Percentiles rank a stretch among this genome's conserved stretches.
phyloP scores from a whole-genome alignment of 2,329 filamentous ascomycete genomes.

The Westerdykella aurantiaca region DNA sequence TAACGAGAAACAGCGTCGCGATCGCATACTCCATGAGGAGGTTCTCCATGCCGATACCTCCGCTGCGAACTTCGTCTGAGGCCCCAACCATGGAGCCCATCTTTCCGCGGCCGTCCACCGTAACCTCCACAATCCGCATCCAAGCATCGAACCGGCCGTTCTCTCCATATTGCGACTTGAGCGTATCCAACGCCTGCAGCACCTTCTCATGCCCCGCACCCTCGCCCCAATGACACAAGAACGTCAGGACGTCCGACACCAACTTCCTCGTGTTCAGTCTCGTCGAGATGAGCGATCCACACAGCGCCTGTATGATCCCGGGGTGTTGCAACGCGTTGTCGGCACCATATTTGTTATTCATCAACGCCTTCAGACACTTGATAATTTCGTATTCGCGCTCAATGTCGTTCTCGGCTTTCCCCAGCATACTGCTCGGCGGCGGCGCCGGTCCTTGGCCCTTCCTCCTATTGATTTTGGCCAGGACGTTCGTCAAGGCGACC shows the following conservation, averaged over 20 bases:
- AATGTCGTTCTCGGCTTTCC: constrained; percentile 65
- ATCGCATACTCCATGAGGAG: constrained; percentile 98
- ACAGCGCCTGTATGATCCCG: constrained; percentile 81
- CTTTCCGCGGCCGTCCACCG: constrained; percentile 92
- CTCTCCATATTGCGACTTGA: constrained; percentile 82
- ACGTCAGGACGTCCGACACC: constrained; percentile 93
- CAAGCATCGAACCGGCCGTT: constrained; percentile 95
- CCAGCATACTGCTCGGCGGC: constrained; percentile 47
- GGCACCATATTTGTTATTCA: constrained; percentile 99
- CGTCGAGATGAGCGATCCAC: constrained; percentile 79
- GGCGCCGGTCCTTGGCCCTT: constrained; percentile 67
- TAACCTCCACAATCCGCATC: constrained; percentile 98
- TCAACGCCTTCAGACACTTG: constrained; percentile 92
- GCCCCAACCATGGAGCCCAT: constrained; percentile 97
- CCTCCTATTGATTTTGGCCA: constrained; percentile 88
- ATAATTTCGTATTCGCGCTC: constrained; percentile 95
- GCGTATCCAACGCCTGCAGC: constrained; percentile 83
- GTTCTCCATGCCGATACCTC: constrained; percentile 98
- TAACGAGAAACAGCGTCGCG: constrained; percentile 88
- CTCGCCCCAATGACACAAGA: constrained; percentile 89
- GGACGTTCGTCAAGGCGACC: constrained; percentile 87
- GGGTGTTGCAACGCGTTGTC: constrained; percentile 90
- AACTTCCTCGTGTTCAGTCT: constrained; percentile 88
- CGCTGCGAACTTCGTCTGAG: constrained; percentile 90
- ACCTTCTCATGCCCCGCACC: constrained; percentile 89